Percentiles rank a stretch among this genome's conserved stretches.
phyloP scores from a whole-genome alignment of 129 eudicot genomes.

The Pulicaria dysenterica region DNA sequence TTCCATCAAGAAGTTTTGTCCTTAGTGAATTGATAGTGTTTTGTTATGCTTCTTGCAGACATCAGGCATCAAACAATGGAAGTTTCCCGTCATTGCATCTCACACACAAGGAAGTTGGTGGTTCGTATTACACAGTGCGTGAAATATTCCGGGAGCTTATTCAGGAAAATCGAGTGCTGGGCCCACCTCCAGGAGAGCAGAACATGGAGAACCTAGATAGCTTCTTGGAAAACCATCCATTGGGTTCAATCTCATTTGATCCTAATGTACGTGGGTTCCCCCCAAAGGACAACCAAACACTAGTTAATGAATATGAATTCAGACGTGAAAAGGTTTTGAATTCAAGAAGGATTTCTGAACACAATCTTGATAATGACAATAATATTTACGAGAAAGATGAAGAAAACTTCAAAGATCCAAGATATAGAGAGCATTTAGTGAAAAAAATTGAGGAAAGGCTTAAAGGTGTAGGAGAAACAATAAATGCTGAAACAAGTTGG shows the following conservation, averaged over 20 bases:
- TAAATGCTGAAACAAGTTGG: no score
- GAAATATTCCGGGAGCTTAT: slow-evolving; percentile 88
- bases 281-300: slow-evolving; percentile 43
- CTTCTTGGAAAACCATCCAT: slow-evolving; percentile 53
- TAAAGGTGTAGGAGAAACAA: no score
- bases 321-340: slow-evolving; percentile 34
- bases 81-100: slow-evolving; percentile 75
- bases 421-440: no score
- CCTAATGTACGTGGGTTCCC: slow-evolving; percentile 39
- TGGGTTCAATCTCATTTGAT: slow-evolving; percentile 64
- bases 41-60: slow-evolving; percentile 47
- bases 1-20: background rate
- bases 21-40: background rate
- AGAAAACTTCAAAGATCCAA: no score
- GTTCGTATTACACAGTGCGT: slow-evolving; percentile 86
- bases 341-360: slow-evolving; percentile 27
- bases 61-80: slow-evolving; percentile 72
- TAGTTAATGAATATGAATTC: slow-evolving; percentile 29
- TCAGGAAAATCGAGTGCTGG: slow-evolving; percentile 90
- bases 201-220: slow-evolving; percentile 30
- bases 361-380: slow-evolving; percentile 35
- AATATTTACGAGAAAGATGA: slow-evolving; percentile 12
- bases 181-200: slow-evolving; percentile 62
- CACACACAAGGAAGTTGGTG: slow-evolving; percentile 97
- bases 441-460: no score